Conservation (phyloP, 2,329 filamentous ascomycete species). For the Diaporthe sp. region DNA sequence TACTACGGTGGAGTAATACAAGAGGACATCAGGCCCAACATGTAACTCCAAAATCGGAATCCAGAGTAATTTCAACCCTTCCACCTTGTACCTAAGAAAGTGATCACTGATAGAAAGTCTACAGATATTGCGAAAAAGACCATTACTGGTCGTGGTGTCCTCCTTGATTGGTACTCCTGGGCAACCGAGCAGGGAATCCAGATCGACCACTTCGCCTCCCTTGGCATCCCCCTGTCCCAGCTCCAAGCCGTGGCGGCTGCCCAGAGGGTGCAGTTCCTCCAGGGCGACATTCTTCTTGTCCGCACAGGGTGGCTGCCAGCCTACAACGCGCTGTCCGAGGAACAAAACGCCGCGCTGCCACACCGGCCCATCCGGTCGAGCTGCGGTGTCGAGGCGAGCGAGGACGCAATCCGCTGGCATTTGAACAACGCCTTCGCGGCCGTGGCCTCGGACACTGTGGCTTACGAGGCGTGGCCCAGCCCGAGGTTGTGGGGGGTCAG, state of each 20-base stretch:
- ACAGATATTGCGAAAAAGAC: background rate
- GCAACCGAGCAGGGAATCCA: background rate
- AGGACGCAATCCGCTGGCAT: conserved; percentile 64
- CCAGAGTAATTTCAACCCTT: background rate
- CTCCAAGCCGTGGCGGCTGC: conserved; percentile 8
- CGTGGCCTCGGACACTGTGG: conserved; percentile 74
- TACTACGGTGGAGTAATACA: conserved; percentile 17
- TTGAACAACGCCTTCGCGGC: conserved; percentile 79
- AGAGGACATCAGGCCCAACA: background rate
- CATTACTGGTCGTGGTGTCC: conserved; percentile 24
- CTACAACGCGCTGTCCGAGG: background rate
- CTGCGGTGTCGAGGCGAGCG: conserved; percentile 23
- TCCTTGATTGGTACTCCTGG: conserved; percentile 25
- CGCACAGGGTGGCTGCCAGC: conserved; percentile 5
- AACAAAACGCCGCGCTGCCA: background rate
- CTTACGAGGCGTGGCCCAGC: conserved; percentile 74
- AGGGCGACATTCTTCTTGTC: conserved; percentile 13
- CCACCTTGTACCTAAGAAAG: fast-evolving
- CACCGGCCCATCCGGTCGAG: background rate
- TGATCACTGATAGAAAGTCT: background rate
- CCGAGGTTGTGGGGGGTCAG: background rate
- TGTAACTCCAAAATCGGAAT: background rate
- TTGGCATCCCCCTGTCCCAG: conserved; percentile 1
- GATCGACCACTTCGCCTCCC: conserved; percentile 3
- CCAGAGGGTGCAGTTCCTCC: background rate